Evolutionary conservation across 257 asterid species (phyloP).

Genomic region (Salvia rosmarinus): DNA sequence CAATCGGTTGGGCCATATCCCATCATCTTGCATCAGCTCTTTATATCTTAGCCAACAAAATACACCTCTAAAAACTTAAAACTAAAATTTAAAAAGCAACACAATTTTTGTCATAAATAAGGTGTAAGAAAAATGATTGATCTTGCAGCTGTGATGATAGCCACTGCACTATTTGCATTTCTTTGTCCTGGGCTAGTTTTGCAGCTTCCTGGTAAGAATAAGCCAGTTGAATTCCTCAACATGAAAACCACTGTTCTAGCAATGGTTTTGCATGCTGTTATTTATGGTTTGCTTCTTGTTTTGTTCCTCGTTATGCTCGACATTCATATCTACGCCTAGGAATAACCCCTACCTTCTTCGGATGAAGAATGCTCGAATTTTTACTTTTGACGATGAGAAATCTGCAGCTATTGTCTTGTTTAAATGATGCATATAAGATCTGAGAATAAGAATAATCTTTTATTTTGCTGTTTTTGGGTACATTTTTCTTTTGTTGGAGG

Average conservation of each 20-base stretch:
- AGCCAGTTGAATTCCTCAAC: slow-evolving; percentile 66
- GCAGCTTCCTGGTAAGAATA: slow-evolving; percentile 77
- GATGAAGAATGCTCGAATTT: too few relatives aligned
- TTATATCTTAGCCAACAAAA: slow-evolving; percentile 21
- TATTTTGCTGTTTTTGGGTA: neutral
- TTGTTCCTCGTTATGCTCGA: slow-evolving; percentile 69
- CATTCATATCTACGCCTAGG: slow-evolving; percentile 63
- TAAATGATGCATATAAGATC: slow-evolving; percentile 18
- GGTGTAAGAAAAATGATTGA: slow-evolving; percentile 50
- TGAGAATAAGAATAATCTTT: neutral
- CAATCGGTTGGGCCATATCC: too few relatives aligned
- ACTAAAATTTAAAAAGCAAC: neutral
- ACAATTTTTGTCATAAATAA: neutral
- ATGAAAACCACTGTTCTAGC: slow-evolving; percentile 73
- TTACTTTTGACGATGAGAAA: too few relatives aligned
- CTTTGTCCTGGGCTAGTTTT: slow-evolving; percentile 68
- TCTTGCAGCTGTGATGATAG: slow-evolving; percentile 71
- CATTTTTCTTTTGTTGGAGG: slow-evolving; percentile 1
- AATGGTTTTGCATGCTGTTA: slow-evolving; percentile 58
- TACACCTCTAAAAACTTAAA: too few relatives aligned
- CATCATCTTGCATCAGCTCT: slow-evolving; percentile 24
- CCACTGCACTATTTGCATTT: slow-evolving; percentile 69
- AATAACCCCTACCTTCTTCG: too few relatives aligned
- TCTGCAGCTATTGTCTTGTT: slow-evolving; percentile 1
- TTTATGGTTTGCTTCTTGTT: slow-evolving; percentile 73